These are phyloP conservation scores for Globisporangium heterothallicum DNA, from an alignment of 352 stramenopile species.

Conservation along the genomic window DNA sequence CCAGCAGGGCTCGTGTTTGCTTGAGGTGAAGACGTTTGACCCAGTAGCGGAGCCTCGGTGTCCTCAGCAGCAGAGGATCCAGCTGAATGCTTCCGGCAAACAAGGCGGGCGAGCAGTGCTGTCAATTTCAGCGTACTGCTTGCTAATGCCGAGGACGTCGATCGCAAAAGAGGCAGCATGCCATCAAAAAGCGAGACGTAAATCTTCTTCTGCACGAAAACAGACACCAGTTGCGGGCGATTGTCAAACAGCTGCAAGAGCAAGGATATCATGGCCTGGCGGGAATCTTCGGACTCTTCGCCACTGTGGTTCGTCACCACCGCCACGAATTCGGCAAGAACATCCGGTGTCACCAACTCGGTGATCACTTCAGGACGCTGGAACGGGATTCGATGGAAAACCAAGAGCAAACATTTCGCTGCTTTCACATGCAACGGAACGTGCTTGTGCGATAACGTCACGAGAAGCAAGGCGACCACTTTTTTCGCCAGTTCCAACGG, in stretches of 20 bases:
- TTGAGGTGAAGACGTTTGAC: background rate
- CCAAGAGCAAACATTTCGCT: conserved; percentile 59
- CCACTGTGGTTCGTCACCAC: conserved; percentile 37
- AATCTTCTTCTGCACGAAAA: conserved; percentile 54
- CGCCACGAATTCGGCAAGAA: conserved; percentile 50
- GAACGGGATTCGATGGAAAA: conserved; percentile 44
- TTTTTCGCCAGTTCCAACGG: conserved; percentile 36
- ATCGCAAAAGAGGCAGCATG: conserved; percentile 37
- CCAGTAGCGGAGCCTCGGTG: background rate
- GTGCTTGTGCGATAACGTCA: conserved; percentile 52
- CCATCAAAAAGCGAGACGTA: conserved; percentile 54
- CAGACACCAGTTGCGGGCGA: conserved; percentile 35
- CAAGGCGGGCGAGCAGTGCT: conserved; percentile 42
- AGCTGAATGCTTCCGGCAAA: conserved; percentile 38
- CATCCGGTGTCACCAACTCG: conserved; percentile 39
- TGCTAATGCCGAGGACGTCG: conserved; percentile 30
- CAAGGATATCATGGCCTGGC: conserved; percentile 54
- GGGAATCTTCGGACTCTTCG: conserved; percentile 65
- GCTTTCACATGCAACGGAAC: conserved; percentile 53
- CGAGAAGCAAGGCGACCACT: conserved; percentile 39
- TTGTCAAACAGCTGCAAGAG: conserved; percentile 69
- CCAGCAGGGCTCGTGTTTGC: background rate
- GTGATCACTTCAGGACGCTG: conserved; percentile 24
- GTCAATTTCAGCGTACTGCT: conserved; percentile 49
- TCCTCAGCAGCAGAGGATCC: background rate